phyloP scores from a whole-genome alignment of 2,329 filamentous ascomycete species.

The Rhynchosporium secalis region DNA sequence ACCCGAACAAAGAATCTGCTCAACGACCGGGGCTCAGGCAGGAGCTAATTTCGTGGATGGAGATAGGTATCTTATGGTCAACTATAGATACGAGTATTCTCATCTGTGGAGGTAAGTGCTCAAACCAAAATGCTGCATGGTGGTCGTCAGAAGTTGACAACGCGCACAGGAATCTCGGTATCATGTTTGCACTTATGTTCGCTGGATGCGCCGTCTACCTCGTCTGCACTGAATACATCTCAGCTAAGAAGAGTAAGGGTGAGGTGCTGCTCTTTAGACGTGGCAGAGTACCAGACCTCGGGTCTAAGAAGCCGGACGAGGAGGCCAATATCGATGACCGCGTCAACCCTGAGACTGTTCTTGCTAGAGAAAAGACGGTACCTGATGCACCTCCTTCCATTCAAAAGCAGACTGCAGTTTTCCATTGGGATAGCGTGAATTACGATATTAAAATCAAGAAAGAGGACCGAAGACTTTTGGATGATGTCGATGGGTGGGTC shows the following conservation, averaged over 20 bases:
- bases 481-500: constrained; percentile 89
- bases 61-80: constrained; percentile 55
- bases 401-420: constrained; percentile 52
- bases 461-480: constrained; percentile 72
- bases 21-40: constrained; percentile 55
- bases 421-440: constrained; percentile 51
- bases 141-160: constrained; percentile 30
- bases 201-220: constrained; percentile 66
- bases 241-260: constrained; percentile 72
- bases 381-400: constrained; percentile 40
- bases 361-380: constrained; percentile 53
- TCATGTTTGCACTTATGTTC: constrained; percentile 63
- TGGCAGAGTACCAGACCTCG: constrained; percentile 50
- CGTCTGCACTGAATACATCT: constrained; percentile 60
- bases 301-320: constrained; percentile 25
- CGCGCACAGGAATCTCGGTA: constrained; percentile 58
- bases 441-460: constrained; percentile 74
- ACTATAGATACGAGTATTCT: constrained; percentile 56
- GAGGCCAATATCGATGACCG: constrained; percentile 28
- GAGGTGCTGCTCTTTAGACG: constrained; percentile 76
- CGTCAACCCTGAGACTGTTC: constrained; percentile 43
- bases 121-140: background rate
- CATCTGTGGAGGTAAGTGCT: constrained; percentile 60
- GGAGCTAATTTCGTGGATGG: constrained; percentile 57
- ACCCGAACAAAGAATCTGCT: constrained; percentile 49